Evolutionary conservation across 176 grass and related monocot genomes (phyloP).

Genomic region (Triticum dicoccoides): DNA sequence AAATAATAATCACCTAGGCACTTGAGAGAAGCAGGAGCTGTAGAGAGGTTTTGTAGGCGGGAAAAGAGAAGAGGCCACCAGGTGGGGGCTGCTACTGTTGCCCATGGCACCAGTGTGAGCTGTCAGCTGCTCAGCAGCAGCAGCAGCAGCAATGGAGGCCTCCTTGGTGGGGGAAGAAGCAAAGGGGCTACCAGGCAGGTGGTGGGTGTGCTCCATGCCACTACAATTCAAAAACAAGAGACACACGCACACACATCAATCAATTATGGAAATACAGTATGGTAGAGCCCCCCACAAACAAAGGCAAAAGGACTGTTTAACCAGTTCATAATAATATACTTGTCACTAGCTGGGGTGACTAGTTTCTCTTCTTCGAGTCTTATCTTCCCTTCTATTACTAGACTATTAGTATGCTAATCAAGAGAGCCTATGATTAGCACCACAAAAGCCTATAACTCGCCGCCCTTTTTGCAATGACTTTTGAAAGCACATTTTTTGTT

Average conservation of each 20-base stretch:
- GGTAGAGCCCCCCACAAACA: neutral
- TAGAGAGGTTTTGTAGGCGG: constrained; percentile 51
- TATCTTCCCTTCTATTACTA: constrained; percentile 7
- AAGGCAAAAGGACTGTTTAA: constrained; percentile 16
- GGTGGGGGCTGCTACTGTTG: constrained; percentile 21
- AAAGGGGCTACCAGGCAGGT: constrained; percentile 69
- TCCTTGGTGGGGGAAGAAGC: constrained; percentile 71
- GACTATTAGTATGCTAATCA: neutral
- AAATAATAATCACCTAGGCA: constrained; percentile 59
- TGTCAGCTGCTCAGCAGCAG: constrained; percentile 19
- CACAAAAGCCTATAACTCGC: neutral
- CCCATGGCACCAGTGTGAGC: constrained; percentile 22
- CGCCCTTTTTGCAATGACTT: constrained; percentile 28
- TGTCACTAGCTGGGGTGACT: constrained; percentile 16
- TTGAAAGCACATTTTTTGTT: constrained; percentile 11
- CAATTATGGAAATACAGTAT: constrained; percentile 21
- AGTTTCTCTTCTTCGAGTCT: neutral
- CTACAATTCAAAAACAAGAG: constrained; percentile 48
- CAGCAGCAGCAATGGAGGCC: constrained; percentile 35
- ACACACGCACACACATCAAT: constrained; percentile 27
- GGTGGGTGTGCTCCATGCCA: constrained; percentile 67
- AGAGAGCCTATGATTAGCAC: constrained; percentile 8
- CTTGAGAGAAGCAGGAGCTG: constrained; percentile 78
- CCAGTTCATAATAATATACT: neutral
- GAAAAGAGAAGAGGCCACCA: constrained; percentile 52